Evolutionary conservation across 192 early-diverging fungal species (phyloP), one percentile per base, ranked within the genome.

Genomic region (Rhizoclosmatium globosum): DNA sequence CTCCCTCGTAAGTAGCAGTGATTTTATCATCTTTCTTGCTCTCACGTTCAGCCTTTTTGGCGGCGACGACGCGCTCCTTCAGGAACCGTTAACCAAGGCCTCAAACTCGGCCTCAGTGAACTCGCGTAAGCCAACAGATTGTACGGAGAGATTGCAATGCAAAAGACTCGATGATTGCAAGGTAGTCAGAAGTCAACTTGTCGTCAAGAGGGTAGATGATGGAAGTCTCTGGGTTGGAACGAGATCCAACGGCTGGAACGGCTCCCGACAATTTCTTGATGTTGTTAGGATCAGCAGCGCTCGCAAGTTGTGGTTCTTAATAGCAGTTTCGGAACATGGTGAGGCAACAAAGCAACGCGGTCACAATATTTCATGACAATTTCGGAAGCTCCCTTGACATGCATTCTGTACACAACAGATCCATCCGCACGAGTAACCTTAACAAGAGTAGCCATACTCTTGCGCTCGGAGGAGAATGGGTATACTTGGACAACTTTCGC

Each of bases 401-500:
- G 94, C 60, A 97, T 81, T 6, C 93, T 92, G 82, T 91, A 79
- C 15, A 50, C 73, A 11, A n/a, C 9, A 67, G 75, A 7, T 73
- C 73, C 31, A 46, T 56, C 58, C 13, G 9, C 65, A 6, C 53
- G 85, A 41, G 83, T 81, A 47, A 92, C 82, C 57, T 87, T 85
- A 61, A 96, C 87, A 4, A 98, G 84, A 3, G 94, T 94, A 19
- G 93, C 91, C 97, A 99, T 99, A 4, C 93, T 86, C 85, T 99
- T 99, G 73, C 93, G 90, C 74, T 94, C 94, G 13, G 93, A 95
- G 72, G 91, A 94, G 85, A 99, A 99, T 0, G 98, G 96, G 77
- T 88, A 93, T 9, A 97, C 64, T 68, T 95, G 92, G 13, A 87
- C 86, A 21, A 89, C 64, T 43, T 50, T 59, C 3, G 6, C 66